Evolutionary conservation across 148 eudicot species (phyloP).

Genomic region (Tetragonia tetragonoides): DNA sequence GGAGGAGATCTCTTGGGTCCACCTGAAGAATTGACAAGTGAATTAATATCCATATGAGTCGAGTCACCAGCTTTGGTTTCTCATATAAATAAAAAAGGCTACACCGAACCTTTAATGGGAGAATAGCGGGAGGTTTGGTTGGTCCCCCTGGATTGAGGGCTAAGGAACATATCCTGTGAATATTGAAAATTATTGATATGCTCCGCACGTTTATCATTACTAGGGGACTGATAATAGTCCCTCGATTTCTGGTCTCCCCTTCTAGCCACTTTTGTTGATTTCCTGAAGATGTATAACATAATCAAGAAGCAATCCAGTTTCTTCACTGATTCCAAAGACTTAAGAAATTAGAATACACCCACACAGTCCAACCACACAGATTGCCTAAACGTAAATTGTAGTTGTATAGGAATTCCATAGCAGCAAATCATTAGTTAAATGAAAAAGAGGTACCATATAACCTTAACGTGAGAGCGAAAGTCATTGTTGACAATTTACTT

Average conservation of each 20-base stretch:
- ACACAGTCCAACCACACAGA: background rate
- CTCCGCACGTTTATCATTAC: constrained; percentile 21
- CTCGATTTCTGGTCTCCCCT: constrained; percentile 28
- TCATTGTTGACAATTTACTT: background rate
- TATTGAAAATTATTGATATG: constrained; percentile 24
- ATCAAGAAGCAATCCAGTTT: background rate
- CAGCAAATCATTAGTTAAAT: background rate
- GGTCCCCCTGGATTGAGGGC: constrained; percentile 31
- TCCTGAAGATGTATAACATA: constrained; percentile 37
- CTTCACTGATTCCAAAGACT: background rate
- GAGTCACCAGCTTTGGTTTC: background rate
- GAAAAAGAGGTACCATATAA: background rate
- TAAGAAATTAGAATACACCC: background rate
- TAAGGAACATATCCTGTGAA: constrained; percentile 30
- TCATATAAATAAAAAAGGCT: background rate
- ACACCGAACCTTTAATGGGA: constrained; percentile 38
- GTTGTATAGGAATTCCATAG: background rate
- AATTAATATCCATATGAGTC: constrained; percentile 3
- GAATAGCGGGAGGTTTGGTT: constrained; percentile 25
- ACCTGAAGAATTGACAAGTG: constrained; percentile 37
- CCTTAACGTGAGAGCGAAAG: no score
- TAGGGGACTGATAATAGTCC: constrained; percentile 37
- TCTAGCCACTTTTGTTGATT: constrained; percentile 28
- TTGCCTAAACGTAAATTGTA: background rate
- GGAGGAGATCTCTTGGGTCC: constrained; percentile 24